phyloP scores from a whole-genome alignment of 768 basidiomycete species.

The Russula sp. region DNA sequence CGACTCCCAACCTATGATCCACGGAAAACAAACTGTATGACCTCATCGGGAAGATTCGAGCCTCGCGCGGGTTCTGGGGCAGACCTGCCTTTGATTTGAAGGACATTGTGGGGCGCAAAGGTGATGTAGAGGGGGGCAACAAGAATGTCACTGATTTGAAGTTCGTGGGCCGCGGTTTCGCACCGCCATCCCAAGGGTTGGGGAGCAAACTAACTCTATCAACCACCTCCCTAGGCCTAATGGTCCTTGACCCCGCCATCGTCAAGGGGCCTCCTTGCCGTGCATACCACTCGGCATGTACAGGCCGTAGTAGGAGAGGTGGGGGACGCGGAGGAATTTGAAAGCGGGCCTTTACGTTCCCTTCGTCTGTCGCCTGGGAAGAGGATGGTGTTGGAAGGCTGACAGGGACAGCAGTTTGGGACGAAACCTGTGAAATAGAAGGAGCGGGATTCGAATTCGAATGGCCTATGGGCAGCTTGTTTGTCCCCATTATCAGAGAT shows the following conservation, averaged over 20 bases:
- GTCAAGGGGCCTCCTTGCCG: neutral
- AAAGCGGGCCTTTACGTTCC: neutral
- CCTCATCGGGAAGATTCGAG: neutral
- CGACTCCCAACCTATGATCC: neutral
- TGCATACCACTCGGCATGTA: neutral
- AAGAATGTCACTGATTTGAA: neutral
- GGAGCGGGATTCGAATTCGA: neutral
- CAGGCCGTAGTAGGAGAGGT: neutral
- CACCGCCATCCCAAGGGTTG: slow-evolving; percentile 9
- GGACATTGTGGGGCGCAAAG: neutral
- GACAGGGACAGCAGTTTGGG: neutral
- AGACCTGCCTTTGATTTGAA: neutral
- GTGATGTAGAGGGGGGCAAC: neutral
- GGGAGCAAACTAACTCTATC: neutral
- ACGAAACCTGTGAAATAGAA: neutral
- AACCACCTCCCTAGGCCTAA: neutral
- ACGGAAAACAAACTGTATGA: too few relatives aligned
- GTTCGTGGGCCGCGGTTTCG: neutral
- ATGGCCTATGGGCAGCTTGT: neutral
- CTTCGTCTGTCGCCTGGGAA: neutral
- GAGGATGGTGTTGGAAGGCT: neutral
- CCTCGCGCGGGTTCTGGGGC: neutral
- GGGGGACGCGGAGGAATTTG: neutral
- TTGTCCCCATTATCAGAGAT: neutral
- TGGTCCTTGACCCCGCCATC: neutral